A percentile compares a stretch with the other conserved stretches of the same genome.
phyloP scores from a whole-genome alignment of 78 protist species.

The Dictyostelium firmibasis region DNA sequence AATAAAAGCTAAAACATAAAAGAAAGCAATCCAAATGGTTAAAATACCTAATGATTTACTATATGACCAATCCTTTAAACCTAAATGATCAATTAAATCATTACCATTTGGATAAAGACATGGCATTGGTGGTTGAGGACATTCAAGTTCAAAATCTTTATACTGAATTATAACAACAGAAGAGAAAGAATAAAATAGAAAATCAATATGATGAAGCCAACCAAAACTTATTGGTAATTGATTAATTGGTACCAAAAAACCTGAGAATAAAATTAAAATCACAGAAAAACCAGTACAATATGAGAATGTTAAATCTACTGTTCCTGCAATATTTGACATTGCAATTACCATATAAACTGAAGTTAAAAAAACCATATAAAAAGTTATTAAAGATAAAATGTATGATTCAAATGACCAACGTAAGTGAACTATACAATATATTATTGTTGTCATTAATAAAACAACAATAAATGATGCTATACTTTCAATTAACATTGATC shows the following conservation, averaged over 20 bases:
- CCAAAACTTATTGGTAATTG: conserved; percentile 33
- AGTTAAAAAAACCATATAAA: neutral
- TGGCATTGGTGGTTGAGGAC: conserved; percentile 1
- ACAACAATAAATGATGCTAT: neutral
- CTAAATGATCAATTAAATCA: neutral
- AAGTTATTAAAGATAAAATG: neutral
- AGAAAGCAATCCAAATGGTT: neutral
- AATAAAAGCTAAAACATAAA: neutral
- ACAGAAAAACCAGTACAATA: conserved; percentile 26
- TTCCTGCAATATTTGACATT: conserved; percentile 21
- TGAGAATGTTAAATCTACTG: conserved; percentile 33
- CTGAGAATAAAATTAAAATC: conserved; percentile 23
- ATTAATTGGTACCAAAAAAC: conserved; percentile 64
- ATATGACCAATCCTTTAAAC: neutral
- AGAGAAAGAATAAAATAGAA: neutral
- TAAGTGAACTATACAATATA: neutral
- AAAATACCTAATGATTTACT: neutral
- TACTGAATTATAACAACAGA: conserved; percentile 1
- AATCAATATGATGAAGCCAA: conserved; percentile 31
- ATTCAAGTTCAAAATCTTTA: neutral
- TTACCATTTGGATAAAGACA: conserved; percentile 37
- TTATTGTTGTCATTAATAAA: neutral
- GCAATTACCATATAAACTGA: conserved; percentile 1
- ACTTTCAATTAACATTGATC: neutral
- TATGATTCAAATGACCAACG: neutral